A percentile compares a stretch with the other conserved stretches of the same genome.
Evolutionary conservation across 768 basidiomycete species (phyloP).

Genomic region (Hypholoma sublateritium): DNA sequence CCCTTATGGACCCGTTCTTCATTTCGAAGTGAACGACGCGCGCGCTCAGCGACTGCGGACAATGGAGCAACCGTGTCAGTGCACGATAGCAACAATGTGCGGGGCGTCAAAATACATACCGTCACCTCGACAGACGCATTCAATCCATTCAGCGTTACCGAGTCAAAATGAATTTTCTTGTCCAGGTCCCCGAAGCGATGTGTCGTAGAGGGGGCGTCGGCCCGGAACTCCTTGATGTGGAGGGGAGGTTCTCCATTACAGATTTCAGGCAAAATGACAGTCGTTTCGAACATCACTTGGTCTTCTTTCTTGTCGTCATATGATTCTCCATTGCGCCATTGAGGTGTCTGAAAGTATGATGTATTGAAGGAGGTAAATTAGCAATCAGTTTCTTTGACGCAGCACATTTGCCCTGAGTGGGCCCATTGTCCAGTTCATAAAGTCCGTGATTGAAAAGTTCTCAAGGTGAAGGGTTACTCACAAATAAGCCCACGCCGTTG

Average conservation of each 20-base stretch:
- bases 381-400: background rate
- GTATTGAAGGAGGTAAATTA: background rate
- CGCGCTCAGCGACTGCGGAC: background rate
- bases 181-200: background rate
- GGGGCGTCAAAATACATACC: background rate
- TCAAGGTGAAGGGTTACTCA: background rate
- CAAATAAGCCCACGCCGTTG: background rate
- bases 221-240: background rate
- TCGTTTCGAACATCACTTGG: background rate
- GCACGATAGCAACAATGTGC: background rate
- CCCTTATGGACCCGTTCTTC: background rate
- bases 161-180: background rate
- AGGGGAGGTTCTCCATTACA: background rate
- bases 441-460: background rate
- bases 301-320: background rate
- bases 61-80: background rate
- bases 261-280: background rate
- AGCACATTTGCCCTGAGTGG: no score
- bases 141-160: background rate
- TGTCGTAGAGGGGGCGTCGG: background rate
- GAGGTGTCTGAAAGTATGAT: background rate
- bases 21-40: background rate
- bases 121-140: background rate
- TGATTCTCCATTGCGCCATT: background rate
- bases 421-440: no score